Conservation (phyloP, 192 early-diverging fungal species). For the Coemansia umbellata region DNA sequence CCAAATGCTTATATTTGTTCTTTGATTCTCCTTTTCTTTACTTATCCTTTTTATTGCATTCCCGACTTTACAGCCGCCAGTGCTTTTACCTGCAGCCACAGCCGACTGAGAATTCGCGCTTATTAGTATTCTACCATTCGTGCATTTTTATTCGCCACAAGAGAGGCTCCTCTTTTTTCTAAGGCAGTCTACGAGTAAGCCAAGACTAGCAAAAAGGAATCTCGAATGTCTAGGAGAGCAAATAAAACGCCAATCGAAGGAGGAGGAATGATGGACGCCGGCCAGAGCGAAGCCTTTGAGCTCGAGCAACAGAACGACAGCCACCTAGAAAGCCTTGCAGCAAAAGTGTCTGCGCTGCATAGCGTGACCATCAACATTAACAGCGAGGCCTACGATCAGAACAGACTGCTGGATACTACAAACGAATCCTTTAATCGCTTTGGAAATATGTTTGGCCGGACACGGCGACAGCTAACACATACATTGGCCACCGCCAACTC, state of each 20-base stretch:
- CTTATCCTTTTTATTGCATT: neutral
- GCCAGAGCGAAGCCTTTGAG: conserved; percentile 40
- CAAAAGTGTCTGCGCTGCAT: conserved; percentile 44
- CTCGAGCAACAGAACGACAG: conserved; percentile 45
- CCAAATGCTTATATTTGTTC: neutral
- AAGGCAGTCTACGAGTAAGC: too few relatives aligned
- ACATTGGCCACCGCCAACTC: conserved; percentile 42
- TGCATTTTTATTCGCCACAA: too few relatives aligned
- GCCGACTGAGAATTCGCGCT: too few relatives aligned
- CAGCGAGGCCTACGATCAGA: conserved; percentile 39
- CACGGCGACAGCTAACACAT: conserved; percentile 31
- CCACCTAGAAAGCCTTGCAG: conserved; percentile 36
- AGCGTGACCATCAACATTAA: conserved; percentile 43
- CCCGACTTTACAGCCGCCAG: too few relatives aligned
- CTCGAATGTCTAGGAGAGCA: conserved; percentile 30
- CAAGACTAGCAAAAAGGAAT: too few relatives aligned
- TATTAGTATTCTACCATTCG: too few relatives aligned
- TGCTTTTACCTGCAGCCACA: too few relatives aligned
- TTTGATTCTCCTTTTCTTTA: neutral
- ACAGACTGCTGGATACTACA: conserved; percentile 37
- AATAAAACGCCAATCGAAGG: conserved; percentile 31
- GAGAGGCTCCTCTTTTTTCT: too few relatives aligned
- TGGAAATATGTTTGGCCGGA: conserved; percentile 47
- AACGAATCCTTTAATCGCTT: conserved; percentile 40
- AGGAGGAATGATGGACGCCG: conserved; percentile 8